phyloP scores from a whole-genome alignment of 2,329 filamentous ascomycete species.

The Cadophora sp. region DNA sequence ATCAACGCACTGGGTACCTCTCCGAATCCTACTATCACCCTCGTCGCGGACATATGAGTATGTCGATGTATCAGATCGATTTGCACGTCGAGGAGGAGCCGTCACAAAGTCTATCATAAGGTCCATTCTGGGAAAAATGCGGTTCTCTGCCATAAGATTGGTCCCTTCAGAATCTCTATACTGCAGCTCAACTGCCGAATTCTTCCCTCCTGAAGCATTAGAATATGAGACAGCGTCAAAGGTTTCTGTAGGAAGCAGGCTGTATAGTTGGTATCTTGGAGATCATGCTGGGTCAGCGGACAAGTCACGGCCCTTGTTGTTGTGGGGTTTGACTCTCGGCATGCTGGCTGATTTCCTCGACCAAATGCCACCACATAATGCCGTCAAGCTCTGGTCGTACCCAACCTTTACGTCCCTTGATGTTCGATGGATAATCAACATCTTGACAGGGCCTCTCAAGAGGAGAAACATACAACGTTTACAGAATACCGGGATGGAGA shows the following conservation, averaged over 20 bases:
- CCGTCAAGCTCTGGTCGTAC: conserved; percentile 69
- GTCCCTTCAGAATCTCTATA: conserved; percentile 66
- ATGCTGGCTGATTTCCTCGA: conserved; percentile 73
- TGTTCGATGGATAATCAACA: conserved; percentile 62
- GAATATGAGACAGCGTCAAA: background rate
- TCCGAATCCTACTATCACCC: conserved; percentile 65
- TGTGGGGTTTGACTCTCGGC: conserved; percentile 74
- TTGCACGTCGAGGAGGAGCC: conserved; percentile 61
- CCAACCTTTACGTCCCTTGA: conserved; percentile 72
- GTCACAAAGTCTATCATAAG: conserved; percentile 61
- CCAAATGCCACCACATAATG: conserved; percentile 66
- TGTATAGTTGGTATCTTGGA: conserved; percentile 43
- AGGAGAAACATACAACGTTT: conserved; percentile 51
- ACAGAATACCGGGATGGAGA: conserved; percentile 39
- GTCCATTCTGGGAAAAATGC: conserved; percentile 67
- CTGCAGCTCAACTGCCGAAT: conserved; percentile 59
- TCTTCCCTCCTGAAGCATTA: conserved; percentile 45
- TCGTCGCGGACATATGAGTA: conserved; percentile 65
- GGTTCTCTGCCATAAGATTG: conserved; percentile 69
- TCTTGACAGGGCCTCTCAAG: conserved; percentile 64
- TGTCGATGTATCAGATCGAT: conserved; percentile 68
- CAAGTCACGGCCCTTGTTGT: conserved; percentile 56
- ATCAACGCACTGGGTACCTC: conserved; percentile 72
- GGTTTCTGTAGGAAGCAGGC: conserved; percentile 18
- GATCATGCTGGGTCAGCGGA: conserved; percentile 42